Base-by-base conservation (phyloP, 1,284 basidiomycete genomes). In the Ustilago sp. region DNA sequence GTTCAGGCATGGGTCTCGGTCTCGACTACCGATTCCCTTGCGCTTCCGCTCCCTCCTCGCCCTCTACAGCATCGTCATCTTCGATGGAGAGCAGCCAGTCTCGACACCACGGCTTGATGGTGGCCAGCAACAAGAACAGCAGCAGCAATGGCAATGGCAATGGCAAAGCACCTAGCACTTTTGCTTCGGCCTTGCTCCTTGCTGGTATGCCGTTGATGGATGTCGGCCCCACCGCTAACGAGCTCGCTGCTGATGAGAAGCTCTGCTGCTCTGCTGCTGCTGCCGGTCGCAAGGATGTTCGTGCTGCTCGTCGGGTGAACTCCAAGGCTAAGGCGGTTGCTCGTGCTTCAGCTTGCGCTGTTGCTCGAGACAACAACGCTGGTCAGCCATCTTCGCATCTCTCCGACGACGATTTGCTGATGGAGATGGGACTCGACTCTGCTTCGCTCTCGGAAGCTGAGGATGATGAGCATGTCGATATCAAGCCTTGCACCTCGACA, bases 361-460 rank as follows among this genome's bases (percentile, higher is more conserved):
- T 53, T 53, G 39, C 50, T 23, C 38, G 59, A 28, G 51, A 64
- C 32, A 58, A 23, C 9, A 58, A 23, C 9, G 58, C 61, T n/a
- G 74, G 74, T 12, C 56, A 67, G 34, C 80, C 78, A 12, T 80
- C 80, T 19, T 80, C 80, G 4, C 78, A 80, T 62, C 59, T 80
- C 19, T 80, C 75, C 8, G 72, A 77, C 6, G 63, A 74, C 31
- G 80, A 81, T 34, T 47, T 76, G 32, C 58, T 63, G 2, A 53
- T 71, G 47, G 65, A 76, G 47, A 64, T 76, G 62, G 63, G 63
- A 12, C 59, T 74, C 34, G 67, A 66, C 48, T 60, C 63, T 43
- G 63, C 72, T 39, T 63, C 72, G 39, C 55, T 74, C 47, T 68
- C 66, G 4, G 71, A 74, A n/a, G 59, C 59, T 5, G 65, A 61